phyloP scores from a whole-genome alignment of 1,139 yeast species.

The Blastobotrys serpentis region DNA sequence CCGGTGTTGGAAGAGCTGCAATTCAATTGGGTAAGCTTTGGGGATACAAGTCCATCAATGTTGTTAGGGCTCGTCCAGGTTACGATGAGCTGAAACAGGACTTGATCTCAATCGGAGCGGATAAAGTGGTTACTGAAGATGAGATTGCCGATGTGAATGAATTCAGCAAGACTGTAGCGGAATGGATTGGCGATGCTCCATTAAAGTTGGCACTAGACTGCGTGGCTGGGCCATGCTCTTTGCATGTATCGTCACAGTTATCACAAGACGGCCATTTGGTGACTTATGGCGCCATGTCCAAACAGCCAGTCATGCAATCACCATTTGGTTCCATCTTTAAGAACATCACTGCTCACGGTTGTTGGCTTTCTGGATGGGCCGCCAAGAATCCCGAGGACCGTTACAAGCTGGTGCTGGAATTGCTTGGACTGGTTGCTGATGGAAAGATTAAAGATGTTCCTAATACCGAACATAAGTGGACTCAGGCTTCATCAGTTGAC shows the following conservation, averaged over 20 bases:
- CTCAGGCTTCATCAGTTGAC: constrained; percentile 47
- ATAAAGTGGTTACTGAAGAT: constrained; percentile 84
- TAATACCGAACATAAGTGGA: constrained; percentile 48
- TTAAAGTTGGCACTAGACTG: constrained; percentile 83
- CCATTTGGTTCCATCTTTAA: constrained; percentile 87
- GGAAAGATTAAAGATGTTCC: constrained; percentile 66
- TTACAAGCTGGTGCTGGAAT: constrained; percentile 54
- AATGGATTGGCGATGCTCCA: constrained; percentile 51
- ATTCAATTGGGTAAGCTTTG: constrained; percentile 76
- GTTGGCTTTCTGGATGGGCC: constrained; percentile 75
- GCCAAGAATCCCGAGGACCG: constrained; percentile 55
- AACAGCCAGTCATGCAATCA: constrained; percentile 86
- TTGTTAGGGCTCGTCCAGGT: constrained; percentile 80
- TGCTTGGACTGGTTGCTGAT: constrained; percentile 52
- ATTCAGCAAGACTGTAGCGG: constrained; percentile 53
- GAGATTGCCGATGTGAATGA: constrained; percentile 69
- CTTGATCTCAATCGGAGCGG: constrained; percentile 69
- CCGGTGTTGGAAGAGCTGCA: constrained; percentile 92
- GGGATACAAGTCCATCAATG: constrained; percentile 80
- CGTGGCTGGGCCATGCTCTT: constrained; percentile 84
- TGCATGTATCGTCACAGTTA: constrained; percentile 79
- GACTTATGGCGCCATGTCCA: constrained; percentile 97
- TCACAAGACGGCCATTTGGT: constrained; percentile 65
- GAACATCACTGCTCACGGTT: constrained; percentile 80
- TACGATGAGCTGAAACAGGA: constrained; percentile 60